Evolutionary conservation across 208 protist genomes (phyloP).

Genomic region (Herpetomonas muscarum): DNA sequence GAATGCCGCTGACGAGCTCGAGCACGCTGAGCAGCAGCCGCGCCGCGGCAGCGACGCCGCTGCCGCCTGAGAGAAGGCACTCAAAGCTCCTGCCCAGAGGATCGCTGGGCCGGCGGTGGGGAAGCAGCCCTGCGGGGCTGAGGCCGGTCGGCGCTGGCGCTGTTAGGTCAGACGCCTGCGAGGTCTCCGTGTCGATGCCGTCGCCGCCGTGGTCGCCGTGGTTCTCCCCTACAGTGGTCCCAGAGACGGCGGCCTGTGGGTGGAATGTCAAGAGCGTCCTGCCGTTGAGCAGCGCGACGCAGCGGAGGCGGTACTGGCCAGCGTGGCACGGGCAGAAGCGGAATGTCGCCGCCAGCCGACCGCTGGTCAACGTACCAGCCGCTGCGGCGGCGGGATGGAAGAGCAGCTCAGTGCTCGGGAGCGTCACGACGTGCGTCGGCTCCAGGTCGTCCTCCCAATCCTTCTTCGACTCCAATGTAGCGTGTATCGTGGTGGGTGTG

Average conservation of each 20-base stretch:
- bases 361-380: too few relatives aligned
- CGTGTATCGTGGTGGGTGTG: conserved; percentile 8
- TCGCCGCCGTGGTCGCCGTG: not conserved
- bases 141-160: too few relatives aligned
- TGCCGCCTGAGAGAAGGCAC: too few relatives aligned
- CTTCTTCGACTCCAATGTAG: conserved; percentile 65
- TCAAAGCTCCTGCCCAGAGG: too few relatives aligned
- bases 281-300: conserved; percentile 38
- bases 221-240: not conserved
- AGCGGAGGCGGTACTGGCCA: conserved; percentile 53
- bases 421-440: conserved; percentile 51
- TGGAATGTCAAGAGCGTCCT: conserved; percentile 31
- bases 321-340: conserved; percentile 55
- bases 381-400: conserved; percentile 38
- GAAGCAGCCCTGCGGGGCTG: too few relatives aligned
- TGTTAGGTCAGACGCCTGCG: too few relatives aligned
- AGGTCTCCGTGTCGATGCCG: too few relatives aligned
- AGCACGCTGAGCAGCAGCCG: conserved; percentile 26
- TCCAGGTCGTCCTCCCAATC: conserved; percentile 57
- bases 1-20: conserved; percentile 52
- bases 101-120: too few relatives aligned
- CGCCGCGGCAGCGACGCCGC: too few relatives aligned
- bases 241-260: conserved; percentile 12
- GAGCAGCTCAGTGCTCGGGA: conserved; percentile 13
- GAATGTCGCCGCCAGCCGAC: conserved; percentile 30